These are phyloP conservation scores for Hypoxylon sp. DNA, from an alignment of 2,329 filamentous ascomycete species.

Conservation along the genomic window DNA sequence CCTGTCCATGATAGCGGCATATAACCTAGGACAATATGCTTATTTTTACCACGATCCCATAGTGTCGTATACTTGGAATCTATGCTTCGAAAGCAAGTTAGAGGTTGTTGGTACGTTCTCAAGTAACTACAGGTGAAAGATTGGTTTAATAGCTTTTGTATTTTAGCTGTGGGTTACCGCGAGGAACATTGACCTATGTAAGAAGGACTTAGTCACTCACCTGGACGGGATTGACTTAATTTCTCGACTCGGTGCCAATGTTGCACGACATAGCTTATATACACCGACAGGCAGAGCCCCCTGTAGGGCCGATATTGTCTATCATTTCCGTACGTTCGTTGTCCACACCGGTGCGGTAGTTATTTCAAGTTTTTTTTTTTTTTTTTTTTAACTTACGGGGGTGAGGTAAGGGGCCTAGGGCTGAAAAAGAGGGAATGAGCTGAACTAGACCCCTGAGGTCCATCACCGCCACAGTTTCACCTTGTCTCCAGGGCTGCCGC, in stretches of 20 bases:
- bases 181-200: background rate
- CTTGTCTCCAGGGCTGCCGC: background rate
- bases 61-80: background rate
- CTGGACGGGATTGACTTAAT: background rate
- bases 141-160: background rate
- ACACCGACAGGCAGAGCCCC: background rate
- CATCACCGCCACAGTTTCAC: background rate
- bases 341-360: background rate
- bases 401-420: background rate
- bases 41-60: background rate
- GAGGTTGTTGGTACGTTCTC: background rate
- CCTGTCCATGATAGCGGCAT: background rate
- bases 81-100: background rate
- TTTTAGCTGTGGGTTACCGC: background rate
- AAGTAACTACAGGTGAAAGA: background rate
- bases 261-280: background rate
- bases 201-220: background rate
- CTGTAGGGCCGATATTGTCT: background rate
- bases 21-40: background rate
- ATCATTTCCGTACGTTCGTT: background rate
- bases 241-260: background rate
- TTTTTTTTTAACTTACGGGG: background rate
- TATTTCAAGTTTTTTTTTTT: background rate
- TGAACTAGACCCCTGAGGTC: background rate
- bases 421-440: background rate